Evolutionary conservation across 176 grass and related monocot genomes (phyloP).

Genomic region (maize (Zea mays)): DNA sequence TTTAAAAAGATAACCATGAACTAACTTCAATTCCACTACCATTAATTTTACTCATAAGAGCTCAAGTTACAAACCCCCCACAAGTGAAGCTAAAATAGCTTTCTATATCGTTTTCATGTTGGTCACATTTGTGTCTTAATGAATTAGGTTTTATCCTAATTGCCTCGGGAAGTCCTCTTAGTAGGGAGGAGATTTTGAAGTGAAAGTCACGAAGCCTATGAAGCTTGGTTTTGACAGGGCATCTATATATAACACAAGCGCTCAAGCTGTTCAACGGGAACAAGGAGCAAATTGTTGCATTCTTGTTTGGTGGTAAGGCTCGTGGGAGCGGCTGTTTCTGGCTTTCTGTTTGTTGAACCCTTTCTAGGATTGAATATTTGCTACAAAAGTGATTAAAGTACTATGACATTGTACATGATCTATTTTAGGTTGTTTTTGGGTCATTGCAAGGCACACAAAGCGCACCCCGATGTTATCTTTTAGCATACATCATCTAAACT

Average conservation of each 20-base stretch:
- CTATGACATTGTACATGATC: not conserved
- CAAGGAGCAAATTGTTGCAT: conserved; percentile 84
- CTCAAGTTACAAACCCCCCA: conserved; percentile 41
- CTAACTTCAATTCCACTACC: conserved; percentile 23
- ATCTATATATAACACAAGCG: conserved; percentile 70
- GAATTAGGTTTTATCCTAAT: not conserved
- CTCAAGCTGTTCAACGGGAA: conserved; percentile 83
- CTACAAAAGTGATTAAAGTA: conserved; percentile 28
- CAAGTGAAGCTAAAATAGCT: conserved; percentile 30
- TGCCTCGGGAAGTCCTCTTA: conserved; percentile 3
- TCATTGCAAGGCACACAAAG: too few species aligned
- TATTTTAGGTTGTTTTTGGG: too few species aligned
- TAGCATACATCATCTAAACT: too few species aligned
- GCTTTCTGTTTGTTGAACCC: conserved; percentile 17
- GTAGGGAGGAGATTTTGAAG: conserved; percentile 70
- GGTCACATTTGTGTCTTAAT: not conserved
- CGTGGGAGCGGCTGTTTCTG: conserved; percentile 2
- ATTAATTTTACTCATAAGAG: conserved; percentile 44
- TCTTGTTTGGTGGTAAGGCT: conserved; percentile 80
- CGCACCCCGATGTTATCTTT: too few species aligned
- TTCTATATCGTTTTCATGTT: not conserved
- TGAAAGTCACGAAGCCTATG: conserved; percentile 73
- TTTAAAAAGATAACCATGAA: conserved; percentile 17
- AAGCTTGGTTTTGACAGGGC: conserved; percentile 84
- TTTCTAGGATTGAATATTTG: conserved; percentile 19